Base-by-base conservation (phyloP, 768 basidiomycete genomes). In the Tylopilus sp. region DNA sequence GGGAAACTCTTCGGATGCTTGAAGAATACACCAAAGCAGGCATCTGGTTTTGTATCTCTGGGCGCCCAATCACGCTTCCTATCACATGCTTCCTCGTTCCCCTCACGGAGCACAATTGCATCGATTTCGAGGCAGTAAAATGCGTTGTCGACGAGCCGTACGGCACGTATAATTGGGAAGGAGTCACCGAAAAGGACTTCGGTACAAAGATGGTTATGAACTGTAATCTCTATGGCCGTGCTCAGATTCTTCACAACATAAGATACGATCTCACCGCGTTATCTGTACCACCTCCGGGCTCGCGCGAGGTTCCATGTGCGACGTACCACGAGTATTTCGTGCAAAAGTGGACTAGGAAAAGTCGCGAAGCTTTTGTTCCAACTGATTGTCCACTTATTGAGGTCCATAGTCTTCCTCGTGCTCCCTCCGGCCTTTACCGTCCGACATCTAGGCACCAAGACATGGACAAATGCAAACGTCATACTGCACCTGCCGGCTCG, bases 81-180 rank as follows among this genome's bases (percentile, higher is more conserved):
- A 72, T 84, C 43, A 80, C 81, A 51, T 77, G 84, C 54, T 89
- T 82, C 65, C 70, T 93, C 33, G 80, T 87, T 22, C 89, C 87
- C 6, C 68, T 93, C 44, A 75, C 72, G n/a, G 62, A 67, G 37
- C 69, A 75, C 26, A 63, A 69, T 19, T 72, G 75, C 40, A 77
- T 83, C 24, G 85, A 92, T 71, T 88, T 81, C 51, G 63, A 71
- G 13, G 75, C 74, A 0, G 85, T 92, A 59, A 64, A 78, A 26
- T 63, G 64, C 10, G 68, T 85, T 11, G 66, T 87, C 44, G 52
- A 69, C 6, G 69, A 79, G 43, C 82, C 81, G 1, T 68, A 63
- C 12, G 85, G 86, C 12, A 73, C 64, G 19, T 65, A 66, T 24
- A 76, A 88, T 59, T 89, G 87, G 87, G 71, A 69, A 17, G 63